Evolutionary conservation across 805 yeast genomes (phyloP).

Genomic region (Saccharomycopsis sp.): DNA sequence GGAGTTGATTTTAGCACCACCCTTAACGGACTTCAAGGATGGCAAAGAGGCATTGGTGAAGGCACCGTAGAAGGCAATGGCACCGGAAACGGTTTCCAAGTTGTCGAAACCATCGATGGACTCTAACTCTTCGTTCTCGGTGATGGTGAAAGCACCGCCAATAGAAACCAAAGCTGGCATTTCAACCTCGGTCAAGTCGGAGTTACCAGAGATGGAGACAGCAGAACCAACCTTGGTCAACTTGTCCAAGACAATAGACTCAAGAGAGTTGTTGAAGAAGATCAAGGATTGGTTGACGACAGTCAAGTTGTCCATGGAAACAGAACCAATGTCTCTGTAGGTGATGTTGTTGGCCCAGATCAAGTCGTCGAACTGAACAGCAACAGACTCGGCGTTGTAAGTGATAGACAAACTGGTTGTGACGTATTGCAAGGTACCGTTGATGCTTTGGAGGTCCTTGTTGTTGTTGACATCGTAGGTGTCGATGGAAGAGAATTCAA

Average conservation of each 20-base stretch:
- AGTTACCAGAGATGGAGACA: conserved; percentile 68
- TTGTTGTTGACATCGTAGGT: conserved; percentile 87
- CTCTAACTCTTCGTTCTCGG: conserved; percentile 72
- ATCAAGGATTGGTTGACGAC: conserved; percentile 77
- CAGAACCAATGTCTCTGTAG: conserved; percentile 71
- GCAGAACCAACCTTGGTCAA: conserved; percentile 72
- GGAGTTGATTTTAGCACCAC: conserved; percentile 85
- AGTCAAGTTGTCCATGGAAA: conserved; percentile 63
- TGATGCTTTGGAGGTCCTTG: conserved; percentile 61
- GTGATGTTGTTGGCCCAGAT: conserved; percentile 83
- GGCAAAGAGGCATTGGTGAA: conserved; percentile 76
- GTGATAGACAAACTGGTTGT: conserved; percentile 72
- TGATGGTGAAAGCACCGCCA: conserved; percentile 91
- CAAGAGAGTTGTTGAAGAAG: conserved; percentile 65
- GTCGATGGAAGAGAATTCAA: conserved; percentile 36
- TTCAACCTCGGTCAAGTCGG: conserved; percentile 58
- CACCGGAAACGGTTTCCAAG: conserved; percentile 78
- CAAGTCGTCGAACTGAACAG: conserved; percentile 61
- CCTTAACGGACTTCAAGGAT: conserved; percentile 69
- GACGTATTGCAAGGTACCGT: conserved; percentile 68
- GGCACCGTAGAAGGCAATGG: conserved; percentile 73
- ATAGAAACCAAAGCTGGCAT: conserved; percentile 64
- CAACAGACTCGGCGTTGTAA: conserved; percentile 75
- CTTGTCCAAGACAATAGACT: conserved; percentile 44
- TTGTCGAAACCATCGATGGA: conserved; percentile 67